Evolutionary conservation across 305 asterid species (phyloP), one percentile per base, ranked within the genome.

Genomic region (Petunia hybrid): DNA sequence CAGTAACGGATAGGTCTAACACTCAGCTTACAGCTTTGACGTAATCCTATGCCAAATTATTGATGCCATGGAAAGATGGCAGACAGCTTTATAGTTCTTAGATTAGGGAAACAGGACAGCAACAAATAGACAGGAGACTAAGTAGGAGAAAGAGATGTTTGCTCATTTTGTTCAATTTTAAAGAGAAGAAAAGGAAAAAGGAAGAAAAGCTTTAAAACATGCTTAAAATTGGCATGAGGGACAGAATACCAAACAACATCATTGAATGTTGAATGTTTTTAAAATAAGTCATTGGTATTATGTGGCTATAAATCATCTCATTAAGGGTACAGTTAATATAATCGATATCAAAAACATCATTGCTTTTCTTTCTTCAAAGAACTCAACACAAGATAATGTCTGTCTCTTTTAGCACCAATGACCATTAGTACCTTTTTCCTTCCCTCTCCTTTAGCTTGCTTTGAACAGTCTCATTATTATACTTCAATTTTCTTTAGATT

Each of bases 121-220:
- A 39, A 66, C 73, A 66, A 1, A 66, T 46, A 48, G 71, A 65
- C 39, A 63, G 69, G 69, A 63, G 22, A 36, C 31, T 22, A 22
- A 63, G 45, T 12, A 66, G 51, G 51, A 66, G 73, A 13, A 39
- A 66, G 6, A 40, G 51, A 66, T 13, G 51, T 41, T 14, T 40
- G 13, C 14, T 41, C 40, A 2, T 66, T 14, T 14, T 14, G 73
- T 66, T 40, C 6, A 14, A 41, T 67, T 67, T 67, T 14, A 67
- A 7, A 36, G 74, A 41, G 12, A 65, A 65, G 38, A 39, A 5
- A 39, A 65, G 48, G 35, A 39, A 1, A 65, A 65, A 10, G 53
- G 31, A 63, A 65, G 71, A n/a, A 39, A 65, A 65, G 53, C 74
- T 67, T 41, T 41, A 41, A 46, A 66, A 67, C 53, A 67, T 41